Base-by-base conservation (phyloP, 2,329 filamentous ascomycete species). In the Dothistroma pini region DNA sequence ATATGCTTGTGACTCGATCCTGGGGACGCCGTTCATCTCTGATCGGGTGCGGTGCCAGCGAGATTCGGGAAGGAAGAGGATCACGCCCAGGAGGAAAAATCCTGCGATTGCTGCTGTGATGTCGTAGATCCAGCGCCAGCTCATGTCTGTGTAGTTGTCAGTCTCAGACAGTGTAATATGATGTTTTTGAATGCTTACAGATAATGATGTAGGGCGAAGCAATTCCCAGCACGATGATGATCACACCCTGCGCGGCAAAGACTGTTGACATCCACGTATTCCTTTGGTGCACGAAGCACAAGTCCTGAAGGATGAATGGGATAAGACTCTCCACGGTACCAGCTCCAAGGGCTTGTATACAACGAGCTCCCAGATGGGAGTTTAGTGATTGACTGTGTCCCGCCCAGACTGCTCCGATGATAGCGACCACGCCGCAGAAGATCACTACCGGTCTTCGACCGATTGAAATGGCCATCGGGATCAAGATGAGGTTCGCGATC, bases 241-340 rank as follows among this genome's bases (percentile, higher is more conserved):
- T 71, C 22, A 71, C 48, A 51, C 66, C 68, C 44, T 72, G 71
- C 16, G 66, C 64, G 5, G 71, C 68, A 56, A 71, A 73, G 12
- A 72, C 64, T 19, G 62, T 63, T 6, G 61, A 65, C 29, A 72
- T 71, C 58, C 69, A 71, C 0, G 68, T 71, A 54, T 73, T 73
- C 1, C 71, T 65, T 57, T 72, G 66, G 32, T 73, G 71, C 19
- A 71, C 65, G 38, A 63, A 63, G 41, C 71, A 69, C 59, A 71
- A 64, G 31, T 72, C 71, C 52, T 72, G 70, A 4, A 73, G 63
- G 14, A 71, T 67, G 58, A 72, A 69, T 1, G 71, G 71, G 11
- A 73, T 69, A 57, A 73, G 60, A n/a, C 65, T 66, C 59, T 73
- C 71, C 0, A 73, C 69, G 8, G 71, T 71, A 50, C 71, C 71